Evolutionary conservation across 495 filamentous ascomycete species (phyloP).

Genomic region (Neurospora tetrasperma): DNA sequence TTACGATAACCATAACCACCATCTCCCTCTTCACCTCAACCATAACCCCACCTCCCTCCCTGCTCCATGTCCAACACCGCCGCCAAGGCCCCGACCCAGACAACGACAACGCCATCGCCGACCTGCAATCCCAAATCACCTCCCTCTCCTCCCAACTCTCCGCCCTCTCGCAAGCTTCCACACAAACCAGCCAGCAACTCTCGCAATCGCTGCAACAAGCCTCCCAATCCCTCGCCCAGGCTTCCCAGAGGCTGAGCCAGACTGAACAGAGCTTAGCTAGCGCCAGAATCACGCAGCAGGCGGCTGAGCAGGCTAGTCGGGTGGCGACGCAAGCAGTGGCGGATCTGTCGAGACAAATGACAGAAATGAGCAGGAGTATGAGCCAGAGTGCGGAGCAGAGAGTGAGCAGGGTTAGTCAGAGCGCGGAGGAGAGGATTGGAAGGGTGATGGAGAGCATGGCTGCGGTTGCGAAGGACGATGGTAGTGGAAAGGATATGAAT

Average conservation of each 20-base stretch:
- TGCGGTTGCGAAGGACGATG: background rate
- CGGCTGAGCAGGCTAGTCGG: constrained; percentile 11
- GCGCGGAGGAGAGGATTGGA: background rate
- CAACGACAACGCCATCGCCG: constrained; percentile 24
- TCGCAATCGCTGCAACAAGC: constrained; percentile 29
- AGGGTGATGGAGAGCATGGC: background rate
- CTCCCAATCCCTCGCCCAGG: constrained; percentile 21
- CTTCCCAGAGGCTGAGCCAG: constrained; percentile 17
- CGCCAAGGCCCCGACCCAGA: constrained; percentile 22
- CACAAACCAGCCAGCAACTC: constrained; percentile 31
- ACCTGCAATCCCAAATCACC: constrained; percentile 28
- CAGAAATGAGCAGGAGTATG: background rate
- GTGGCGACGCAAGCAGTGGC: constrained; percentile 10
- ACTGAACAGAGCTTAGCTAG: constrained; percentile 15
- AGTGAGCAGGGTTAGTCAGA: background rate
- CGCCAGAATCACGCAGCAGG: constrained; percentile 6
- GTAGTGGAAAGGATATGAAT: background rate
- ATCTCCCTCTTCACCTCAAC: background rate
- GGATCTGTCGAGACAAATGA: background rate
- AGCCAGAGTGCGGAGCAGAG: background rate
- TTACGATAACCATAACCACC: background rate
- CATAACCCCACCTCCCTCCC: background rate
- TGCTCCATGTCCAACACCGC: background rate
- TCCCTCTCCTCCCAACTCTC: constrained; percentile 29
- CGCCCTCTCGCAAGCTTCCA: constrained; percentile 25